Percentiles rank a stretch among this genome's conserved stretches.
Evolutionary conservation across 352 stramenopile genomes (phyloP).

Genomic region (Pythium folliculosum): DNA sequence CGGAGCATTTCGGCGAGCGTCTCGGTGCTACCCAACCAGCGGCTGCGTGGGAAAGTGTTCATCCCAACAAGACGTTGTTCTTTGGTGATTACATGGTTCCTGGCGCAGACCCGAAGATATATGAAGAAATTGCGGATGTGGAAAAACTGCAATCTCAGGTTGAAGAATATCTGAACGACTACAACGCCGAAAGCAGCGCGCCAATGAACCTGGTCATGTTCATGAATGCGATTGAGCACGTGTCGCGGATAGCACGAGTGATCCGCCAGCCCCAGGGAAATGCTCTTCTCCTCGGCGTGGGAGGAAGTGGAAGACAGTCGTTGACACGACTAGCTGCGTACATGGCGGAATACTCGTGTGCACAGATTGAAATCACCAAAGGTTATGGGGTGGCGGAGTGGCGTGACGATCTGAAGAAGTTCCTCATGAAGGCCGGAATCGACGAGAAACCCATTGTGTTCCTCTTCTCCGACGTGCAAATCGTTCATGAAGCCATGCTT

Average conservation of each 20-base stretch:
- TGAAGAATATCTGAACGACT: slow-evolving; percentile 88
- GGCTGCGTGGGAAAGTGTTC: slow-evolving; percentile 62
- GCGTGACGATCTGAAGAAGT: slow-evolving; percentile 94
- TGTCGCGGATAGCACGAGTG: slow-evolving; percentile 80
- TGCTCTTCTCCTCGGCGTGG: slow-evolving; percentile 91
- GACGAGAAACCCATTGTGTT: slow-evolving; percentile 94
- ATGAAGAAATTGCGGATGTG: slow-evolving; percentile 90
- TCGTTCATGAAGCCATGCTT: slow-evolving; percentile 94
- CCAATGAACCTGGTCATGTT: slow-evolving; percentile 91
- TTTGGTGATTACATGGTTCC: slow-evolving; percentile 94
- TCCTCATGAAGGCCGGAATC: slow-evolving; percentile 90
- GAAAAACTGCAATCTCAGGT: slow-evolving; percentile 79
- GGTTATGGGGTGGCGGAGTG: slow-evolving; percentile 93
- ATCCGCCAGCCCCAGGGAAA: slow-evolving; percentile 89
- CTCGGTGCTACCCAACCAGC: slow-evolving; percentile 33
- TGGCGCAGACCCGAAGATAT: slow-evolving; percentile 88
- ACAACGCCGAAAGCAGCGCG: slow-evolving; percentile 85
- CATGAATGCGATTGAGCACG: slow-evolving; percentile 88
- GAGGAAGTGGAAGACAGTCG: slow-evolving; percentile 90
- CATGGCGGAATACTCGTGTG: slow-evolving; percentile 92
- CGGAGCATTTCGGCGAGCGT: slow-evolving; percentile 50
- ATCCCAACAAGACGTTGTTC: slow-evolving; percentile 65
- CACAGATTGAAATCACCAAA: slow-evolving; percentile 96
- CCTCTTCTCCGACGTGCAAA: slow-evolving; percentile 95
- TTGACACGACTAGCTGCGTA: slow-evolving; percentile 91